Evolutionary conservation across 1,284 basidiomycete genomes (phyloP), one percentile per base, ranked within the genome.

Genomic region (Exobasidium cylindrosporum): DNA sequence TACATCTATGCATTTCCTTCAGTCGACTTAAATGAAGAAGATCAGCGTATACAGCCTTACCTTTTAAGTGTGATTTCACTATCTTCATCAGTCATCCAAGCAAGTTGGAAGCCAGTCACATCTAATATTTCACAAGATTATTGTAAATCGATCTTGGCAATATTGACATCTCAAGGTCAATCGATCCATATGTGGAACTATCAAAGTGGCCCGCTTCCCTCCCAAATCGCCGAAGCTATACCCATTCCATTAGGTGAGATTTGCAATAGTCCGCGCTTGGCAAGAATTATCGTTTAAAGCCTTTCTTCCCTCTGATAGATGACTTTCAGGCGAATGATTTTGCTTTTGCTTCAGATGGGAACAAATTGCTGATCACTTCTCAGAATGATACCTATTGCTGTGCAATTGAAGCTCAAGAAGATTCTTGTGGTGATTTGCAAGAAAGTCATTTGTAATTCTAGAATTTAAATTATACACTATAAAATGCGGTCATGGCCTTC

Each of bases 321-420:
- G 31, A 21, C 29, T 55, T 55, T 44, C 24, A 6, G 4, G 53
- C 53, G 14, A 44, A 23, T 6, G 24, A 55, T 3, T 21, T 31
- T 23, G 21, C 40, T 26, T 40, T 55, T 24, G n/a, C 53, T 26
- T 29, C 53, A 13, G 53, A 55, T 17, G 53, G 53, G 26, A 26
- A 23, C 23, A 55, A 26, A 35, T 3, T 55, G 21, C n/a, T 32
- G 14, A 35, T 55, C 53, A 44, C 40, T n/a, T 40, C 32, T 14
- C 21, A 55, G 4, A 17, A 55, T 29, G 30, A 55, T 23, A 55
- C 53, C 5, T 55, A 17, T 29, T 55, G 53, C 30, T 55, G 53
- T 44, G 53, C 53, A n/a, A 55, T 55, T 11, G 53, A 55, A 6
- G 31, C 53, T 14, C 4, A 17, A 40, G 17, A 40, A 50, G 23